phyloP scores from a whole-genome alignment of 257 asterid genomes.

The Penstemon davidsonii region DNA sequence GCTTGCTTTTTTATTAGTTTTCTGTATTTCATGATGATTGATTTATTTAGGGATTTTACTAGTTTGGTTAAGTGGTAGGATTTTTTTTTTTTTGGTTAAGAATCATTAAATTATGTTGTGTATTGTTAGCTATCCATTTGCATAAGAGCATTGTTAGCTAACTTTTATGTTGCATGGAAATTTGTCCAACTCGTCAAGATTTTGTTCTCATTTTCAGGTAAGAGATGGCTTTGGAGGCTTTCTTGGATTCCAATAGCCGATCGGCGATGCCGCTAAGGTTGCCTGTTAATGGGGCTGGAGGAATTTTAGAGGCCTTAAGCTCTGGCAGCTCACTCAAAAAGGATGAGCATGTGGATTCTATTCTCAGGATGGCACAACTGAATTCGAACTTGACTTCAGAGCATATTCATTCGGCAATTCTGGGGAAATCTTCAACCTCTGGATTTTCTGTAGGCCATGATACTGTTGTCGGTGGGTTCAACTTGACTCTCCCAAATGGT shows the following conservation, averaged over 20 bases:
- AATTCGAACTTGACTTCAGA: conserved; percentile 27
- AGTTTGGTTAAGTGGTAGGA: neutral
- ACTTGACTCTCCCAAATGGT: conserved; percentile 19
- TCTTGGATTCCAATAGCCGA: conserved; percentile 26
- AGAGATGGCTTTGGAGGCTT: conserved; percentile 41
- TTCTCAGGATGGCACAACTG: conserved; percentile 29
- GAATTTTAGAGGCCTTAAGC: conserved; percentile 33
- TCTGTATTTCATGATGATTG: no score
- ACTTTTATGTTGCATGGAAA: conserved; percentile 6
- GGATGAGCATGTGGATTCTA: conserved; percentile 20
- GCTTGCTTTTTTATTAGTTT: no score
- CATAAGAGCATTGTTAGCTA: neutral
- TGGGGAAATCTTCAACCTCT: conserved; percentile 22
- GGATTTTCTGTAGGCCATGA: conserved; percentile 12
- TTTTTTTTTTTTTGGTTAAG: neutral
- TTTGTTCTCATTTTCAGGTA: conserved; percentile 10
- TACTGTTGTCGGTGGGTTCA: conserved; percentile 24
- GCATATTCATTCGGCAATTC: conserved; percentile 18
- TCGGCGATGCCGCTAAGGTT: conserved; percentile 20
- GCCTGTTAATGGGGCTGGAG: conserved; percentile 27
- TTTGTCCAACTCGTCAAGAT: neutral
- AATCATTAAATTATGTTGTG: neutral
- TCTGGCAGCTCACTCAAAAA: conserved; percentile 24
- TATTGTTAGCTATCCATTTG: neutral
- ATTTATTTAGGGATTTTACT: neutral